Base-by-base conservation (phyloP, 106 monocot species). In the Acanthochlamys bracteata region DNA sequence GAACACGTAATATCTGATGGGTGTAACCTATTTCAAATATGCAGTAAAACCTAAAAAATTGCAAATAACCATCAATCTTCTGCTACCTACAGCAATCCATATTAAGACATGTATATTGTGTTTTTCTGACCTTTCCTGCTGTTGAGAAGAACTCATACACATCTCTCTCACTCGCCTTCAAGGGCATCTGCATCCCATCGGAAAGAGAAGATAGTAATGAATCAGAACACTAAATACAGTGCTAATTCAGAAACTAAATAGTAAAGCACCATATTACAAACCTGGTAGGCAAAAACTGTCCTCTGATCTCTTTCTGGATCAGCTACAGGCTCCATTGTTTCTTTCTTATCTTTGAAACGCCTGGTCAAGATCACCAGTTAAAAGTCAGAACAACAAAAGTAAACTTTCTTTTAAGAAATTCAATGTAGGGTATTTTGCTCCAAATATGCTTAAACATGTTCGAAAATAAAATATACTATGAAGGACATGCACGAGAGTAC, bases 231-330 rank as follows among this genome's bases (percentile, higher is more conserved):
- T 49, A 17, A 49, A 49, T 49, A 49, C 9, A 1, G 17, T 10
- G 10, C 49, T 14, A 17, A 49, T 17, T 17, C 17, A 49, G 49
- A 49, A 49, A 49, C 17, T n/a, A n/a, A 17, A 10, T 14, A 12
- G 17, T 43, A 17, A 49, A 49, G 12, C 43, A 49, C 49, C 4
- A 49, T 49, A 17, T 9, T 41, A 61, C 24, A 46, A 42, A 83
- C 83, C 86, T 91, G 91, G 53, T 79, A 91, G 19, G 91, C 91
- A 83, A 91, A 91, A 59, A 91, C 91, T 55, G 91, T 91, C 63
- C 91, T 80, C 60, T 83, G 91, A 61, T 91, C 86, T 25, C 91
- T 78, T 86, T 91, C 91, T 64, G 91, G 91, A 73, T 91, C 91
- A 73, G 65, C 86, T 81, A 86, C 83, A 63, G 81, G 76, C 42